Evolutionary conservation across 805 yeast genomes (phyloP).

Genomic region (Teunomyces pallodes): DNA sequence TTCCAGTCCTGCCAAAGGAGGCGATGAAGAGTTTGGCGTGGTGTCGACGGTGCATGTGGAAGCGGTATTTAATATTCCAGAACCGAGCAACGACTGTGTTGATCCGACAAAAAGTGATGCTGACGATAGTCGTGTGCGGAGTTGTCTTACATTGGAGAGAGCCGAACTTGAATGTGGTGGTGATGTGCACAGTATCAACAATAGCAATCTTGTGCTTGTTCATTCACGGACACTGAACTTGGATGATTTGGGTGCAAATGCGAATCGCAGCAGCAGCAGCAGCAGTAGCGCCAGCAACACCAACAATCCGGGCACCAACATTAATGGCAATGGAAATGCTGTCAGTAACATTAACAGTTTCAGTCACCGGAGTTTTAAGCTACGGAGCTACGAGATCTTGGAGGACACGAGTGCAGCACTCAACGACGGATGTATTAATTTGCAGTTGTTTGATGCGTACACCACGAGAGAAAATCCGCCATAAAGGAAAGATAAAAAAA

Average conservation of each 20-base stretch:
- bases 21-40: not conserved
- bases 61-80: slow-evolving; percentile 29
- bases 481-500: slow-evolving; percentile 6
- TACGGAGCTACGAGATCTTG: slow-evolving; percentile 37
- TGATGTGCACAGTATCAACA: slow-evolving; percentile 32
- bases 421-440: slow-evolving; percentile 33
- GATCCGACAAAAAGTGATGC: slow-evolving; percentile 18
- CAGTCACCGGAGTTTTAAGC: slow-evolving; percentile 17
- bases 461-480: slow-evolving; percentile 42
- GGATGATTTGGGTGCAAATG: not conserved
- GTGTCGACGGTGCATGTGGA: not conserved
- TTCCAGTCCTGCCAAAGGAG: not conserved
- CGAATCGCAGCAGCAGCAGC: too few relatives aligned
- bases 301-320: too few relatives aligned
- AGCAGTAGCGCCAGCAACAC: too few relatives aligned
- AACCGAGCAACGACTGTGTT: slow-evolving; percentile 16
- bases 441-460: slow-evolving; percentile 41
- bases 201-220: slow-evolving; percentile 22
- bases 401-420: slow-evolving; percentile 30
- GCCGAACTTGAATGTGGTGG: slow-evolving; percentile 30
- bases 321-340: too few relatives aligned
- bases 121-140: slow-evolving; percentile 14
- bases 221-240: slow-evolving; percentile 5
- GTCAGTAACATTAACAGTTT: too few relatives aligned
- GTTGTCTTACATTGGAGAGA: slow-evolving; percentile 27